Evolutionary conservation across 2,329 filamentous ascomycete genomes (phyloP), one percentile per base, ranked within the genome.

Genomic region (Microsporum ferrugineum): DNA sequence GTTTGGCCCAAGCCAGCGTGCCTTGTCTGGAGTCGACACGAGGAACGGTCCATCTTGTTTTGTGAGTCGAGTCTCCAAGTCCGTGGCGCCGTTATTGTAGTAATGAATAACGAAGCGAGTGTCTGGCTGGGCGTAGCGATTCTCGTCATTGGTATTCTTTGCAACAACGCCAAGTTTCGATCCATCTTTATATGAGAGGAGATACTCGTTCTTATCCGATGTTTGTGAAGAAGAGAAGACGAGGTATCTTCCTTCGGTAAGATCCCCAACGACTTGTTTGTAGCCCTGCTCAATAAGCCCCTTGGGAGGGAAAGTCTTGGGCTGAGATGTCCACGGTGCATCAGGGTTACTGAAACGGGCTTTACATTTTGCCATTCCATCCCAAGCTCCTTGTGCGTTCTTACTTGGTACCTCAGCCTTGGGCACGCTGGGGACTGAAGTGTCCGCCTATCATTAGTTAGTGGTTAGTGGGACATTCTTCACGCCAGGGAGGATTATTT

Each of bases 171-270:
- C 3, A 27, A 43, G 45, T 29, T 49, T 55, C 23, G n/a, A 7
- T 5, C 27, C n/a, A 14, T 49, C 31, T 12, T 61, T 57, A 31
- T 61, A 61, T 17, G 60, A 14, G 12, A 61, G 39, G 12, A 62
- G 45, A 45, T 45, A 53, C 17, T 59, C 60, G n/a, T 60, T 56
- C 31, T 33, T 31, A 33, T 59, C 49, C 77, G 38, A 71, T 68
- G 60, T 71, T 69, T 66, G 34, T 23, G n/a, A 3, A 81, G 80
- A 27, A n/a, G 59, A 61, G 60, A 83, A 78, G 3, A 78, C 77
- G 12, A 83, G 72, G 65, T 78, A 82, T 17, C 80, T 78, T 8
- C 81, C 81, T 66, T 83, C 81, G 3, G 79, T 82, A 31, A 83
- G 70, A 27, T 76, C 72, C 0, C 81, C 81, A 2, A 80, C 72